A percentile compares a stretch with the other conserved stretches of the same genome.
These are phyloP conservation scores for Parvularia atlantis DNA, from an alignment of 78 protist genomes.

Conservation along the genomic window DNA sequence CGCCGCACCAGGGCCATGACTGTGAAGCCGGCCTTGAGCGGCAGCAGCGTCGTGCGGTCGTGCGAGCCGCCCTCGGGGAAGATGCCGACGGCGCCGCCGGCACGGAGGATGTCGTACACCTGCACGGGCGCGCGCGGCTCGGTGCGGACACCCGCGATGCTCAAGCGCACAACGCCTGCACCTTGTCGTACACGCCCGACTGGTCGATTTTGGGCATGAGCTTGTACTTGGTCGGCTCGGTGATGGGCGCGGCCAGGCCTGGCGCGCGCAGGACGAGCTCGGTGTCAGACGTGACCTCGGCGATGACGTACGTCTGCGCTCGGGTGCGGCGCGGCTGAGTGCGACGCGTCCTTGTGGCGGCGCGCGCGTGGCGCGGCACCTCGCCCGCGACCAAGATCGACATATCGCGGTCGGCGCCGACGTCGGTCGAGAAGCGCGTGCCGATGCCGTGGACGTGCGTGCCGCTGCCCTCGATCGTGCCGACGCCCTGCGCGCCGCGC, in stretches of 20 bases:
- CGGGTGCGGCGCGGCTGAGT: neutral
- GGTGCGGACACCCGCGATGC: no score
- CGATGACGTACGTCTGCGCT: neutral
- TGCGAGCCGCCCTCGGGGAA: slow-evolving; percentile 50
- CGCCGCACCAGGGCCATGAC: slow-evolving; percentile 18
- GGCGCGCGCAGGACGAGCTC: neutral
- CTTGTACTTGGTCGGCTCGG: neutral
- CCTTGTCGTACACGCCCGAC: neutral
- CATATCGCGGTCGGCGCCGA: neutral
- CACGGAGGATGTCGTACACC: slow-evolving; percentile 10
- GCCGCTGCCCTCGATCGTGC: neutral
- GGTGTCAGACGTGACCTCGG: neutral
- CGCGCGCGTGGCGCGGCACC: neutral
- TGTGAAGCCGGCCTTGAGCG: slow-evolving; percentile 38
- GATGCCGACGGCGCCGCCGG: slow-evolving; percentile 25
- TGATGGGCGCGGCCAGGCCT: neutral
- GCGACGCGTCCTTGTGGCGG: neutral
- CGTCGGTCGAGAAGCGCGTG: neutral
- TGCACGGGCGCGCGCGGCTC: no score
- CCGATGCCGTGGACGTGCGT: neutral
- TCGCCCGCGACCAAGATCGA: neutral
- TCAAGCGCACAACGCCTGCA: no score
- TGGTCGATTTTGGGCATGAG: slow-evolving; percentile 16
- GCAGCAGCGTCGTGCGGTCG: slow-evolving; percentile 24
- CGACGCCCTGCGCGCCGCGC: no score